Evolutionary conservation across 2,329 filamentous ascomycete genomes (phyloP).

Genomic region (Corinectria fuckeliana): DNA sequence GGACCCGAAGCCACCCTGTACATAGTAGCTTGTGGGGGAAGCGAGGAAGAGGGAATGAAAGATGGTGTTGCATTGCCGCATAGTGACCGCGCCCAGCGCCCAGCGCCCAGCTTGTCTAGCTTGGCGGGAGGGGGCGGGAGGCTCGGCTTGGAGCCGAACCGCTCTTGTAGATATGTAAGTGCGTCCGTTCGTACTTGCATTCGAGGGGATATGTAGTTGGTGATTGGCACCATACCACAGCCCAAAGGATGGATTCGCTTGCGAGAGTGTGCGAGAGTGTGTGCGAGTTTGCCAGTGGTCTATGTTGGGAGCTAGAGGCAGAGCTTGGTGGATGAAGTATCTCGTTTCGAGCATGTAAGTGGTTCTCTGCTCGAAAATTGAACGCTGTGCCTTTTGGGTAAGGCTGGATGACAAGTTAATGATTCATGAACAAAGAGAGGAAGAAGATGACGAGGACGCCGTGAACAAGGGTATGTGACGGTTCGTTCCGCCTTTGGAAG

Average conservation of each 20-base stretch:
- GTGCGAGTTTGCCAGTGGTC: not conserved
- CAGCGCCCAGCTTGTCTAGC: not conserved
- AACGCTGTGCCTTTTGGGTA: conserved; percentile 1
- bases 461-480: conserved; percentile 1
- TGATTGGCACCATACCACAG: conserved; percentile 12
- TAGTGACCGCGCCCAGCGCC: conserved; percentile 22
- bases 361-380: not conserved
- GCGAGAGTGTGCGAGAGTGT: too few relatives aligned
- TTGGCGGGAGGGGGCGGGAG: conserved; percentile 10
- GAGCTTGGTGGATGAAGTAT: not conserved
- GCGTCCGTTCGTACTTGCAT: conserved; percentile 11
- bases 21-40: conserved; percentile 26
- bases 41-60: conserved; percentile 2
- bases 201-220: not conserved
- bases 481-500: conserved; percentile 11
- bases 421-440: not conserved
- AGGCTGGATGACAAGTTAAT: not conserved
- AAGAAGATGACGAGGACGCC: not conserved
- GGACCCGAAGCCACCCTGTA: conserved; percentile 28
- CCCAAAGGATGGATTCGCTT: conserved; percentile 3
- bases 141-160: conserved; percentile 19
- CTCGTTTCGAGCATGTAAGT: not conserved
- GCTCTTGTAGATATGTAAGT: not conserved
- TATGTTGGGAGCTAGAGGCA: not conserved
- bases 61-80: conserved; percentile 23